A percentile compares a stretch with the other conserved stretches of the same genome.
Evolutionary conservation across 306 rosid species (phyloP).

Genomic region (Cyamopsis tetragonoloba): DNA sequence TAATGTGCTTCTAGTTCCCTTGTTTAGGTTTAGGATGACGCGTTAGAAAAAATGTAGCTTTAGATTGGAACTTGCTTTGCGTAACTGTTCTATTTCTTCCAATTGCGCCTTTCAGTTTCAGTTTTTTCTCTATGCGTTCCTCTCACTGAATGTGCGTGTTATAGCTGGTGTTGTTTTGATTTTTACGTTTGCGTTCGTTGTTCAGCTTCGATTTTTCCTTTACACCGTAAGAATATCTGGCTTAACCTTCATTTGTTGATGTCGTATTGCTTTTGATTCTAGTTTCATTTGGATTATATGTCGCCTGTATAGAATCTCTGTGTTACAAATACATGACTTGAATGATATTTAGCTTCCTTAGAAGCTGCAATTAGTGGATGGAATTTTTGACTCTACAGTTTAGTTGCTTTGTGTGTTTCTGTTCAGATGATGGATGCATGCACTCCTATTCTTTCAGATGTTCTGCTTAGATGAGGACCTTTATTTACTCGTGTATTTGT

Average conservation of each 20-base stretch:
- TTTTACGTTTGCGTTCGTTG: constrained; percentile 6
- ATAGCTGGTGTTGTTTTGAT: neutral
- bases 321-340: neutral
- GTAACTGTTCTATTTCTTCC: neutral
- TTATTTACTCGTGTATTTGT: neutral
- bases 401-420: neutral
- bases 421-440: neutral
- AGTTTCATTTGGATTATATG: neutral
- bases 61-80: neutral
- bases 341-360: neutral
- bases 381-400: neutral
- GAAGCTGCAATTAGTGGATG: neutral
- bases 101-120: neutral
- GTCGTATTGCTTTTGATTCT: neutral
- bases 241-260: neutral
- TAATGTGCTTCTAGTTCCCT: neutral
- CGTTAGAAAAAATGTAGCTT: neutral
- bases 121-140: neutral
- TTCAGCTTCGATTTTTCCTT: constrained; percentile 7
- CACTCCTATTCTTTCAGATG: neutral
- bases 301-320: neutral
- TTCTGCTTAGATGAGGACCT: neutral
- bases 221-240: neutral
- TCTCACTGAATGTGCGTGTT: neutral
- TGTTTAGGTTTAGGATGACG: neutral